Evolutionary conservation across 768 basidiomycete species (phyloP).

Genomic region (Boletus sensibilis): DNA sequence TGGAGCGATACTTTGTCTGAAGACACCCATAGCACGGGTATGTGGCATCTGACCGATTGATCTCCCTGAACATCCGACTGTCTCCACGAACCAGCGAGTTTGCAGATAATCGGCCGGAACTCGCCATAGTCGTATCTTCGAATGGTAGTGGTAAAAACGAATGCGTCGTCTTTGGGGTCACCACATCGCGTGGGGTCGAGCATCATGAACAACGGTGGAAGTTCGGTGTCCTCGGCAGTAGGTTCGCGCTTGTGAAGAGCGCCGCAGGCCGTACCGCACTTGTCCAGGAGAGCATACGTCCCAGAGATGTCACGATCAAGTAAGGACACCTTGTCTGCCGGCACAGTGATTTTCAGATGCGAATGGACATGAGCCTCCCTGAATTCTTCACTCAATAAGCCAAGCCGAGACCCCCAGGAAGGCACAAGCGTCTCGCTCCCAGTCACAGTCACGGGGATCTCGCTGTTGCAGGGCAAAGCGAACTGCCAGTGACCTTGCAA

Average conservation of each 20-base stretch:
- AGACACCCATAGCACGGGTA: slow-evolving; percentile 66
- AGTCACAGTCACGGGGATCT: slow-evolving; percentile 59
- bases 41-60: slow-evolving; percentile 52
- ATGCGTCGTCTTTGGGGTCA: slow-evolving; percentile 70
- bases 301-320: slow-evolving; percentile 86
- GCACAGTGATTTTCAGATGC: slow-evolving; percentile 60
- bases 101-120: slow-evolving; percentile 72
- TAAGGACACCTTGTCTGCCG: slow-evolving; percentile 40
- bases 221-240: slow-evolving; percentile 40
- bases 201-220: slow-evolving; percentile 70
- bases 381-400: slow-evolving; percentile 63
- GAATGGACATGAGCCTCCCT: slow-evolving; percentile 68
- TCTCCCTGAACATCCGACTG: slow-evolving; percentile 54
- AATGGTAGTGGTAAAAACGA: slow-evolving; percentile 80
- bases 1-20: slow-evolving; percentile 48
- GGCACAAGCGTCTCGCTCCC: slow-evolving; percentile 64
- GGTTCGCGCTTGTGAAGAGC: slow-evolving; percentile 70
- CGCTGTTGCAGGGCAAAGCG: slow-evolving; percentile 60
- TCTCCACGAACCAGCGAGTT: slow-evolving; percentile 75
- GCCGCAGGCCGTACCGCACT: slow-evolving; percentile 86
- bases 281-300: slow-evolving; percentile 71
- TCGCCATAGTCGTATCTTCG: slow-evolving; percentile 81
- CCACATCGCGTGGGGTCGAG: slow-evolving; percentile 85
- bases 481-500: slow-evolving; percentile 78
- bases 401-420: slow-evolving; percentile 83